Percentiles rank a stretch among this genome's conserved stretches.
Evolutionary conservation across 306 rosid genomes (phyloP).

Genomic region (Rosa lucieae): DNA sequence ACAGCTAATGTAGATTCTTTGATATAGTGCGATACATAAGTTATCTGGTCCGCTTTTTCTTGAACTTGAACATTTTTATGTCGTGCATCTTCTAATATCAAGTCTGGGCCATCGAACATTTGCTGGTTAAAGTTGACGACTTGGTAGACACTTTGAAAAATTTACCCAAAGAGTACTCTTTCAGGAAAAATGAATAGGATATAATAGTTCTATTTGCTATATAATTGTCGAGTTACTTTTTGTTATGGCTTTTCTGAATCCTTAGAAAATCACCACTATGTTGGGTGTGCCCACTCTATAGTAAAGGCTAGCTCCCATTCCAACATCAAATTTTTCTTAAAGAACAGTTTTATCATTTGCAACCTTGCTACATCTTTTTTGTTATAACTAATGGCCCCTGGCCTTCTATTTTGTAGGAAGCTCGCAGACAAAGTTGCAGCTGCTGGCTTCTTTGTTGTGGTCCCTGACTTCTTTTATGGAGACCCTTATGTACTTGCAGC

Average conservation of each 20-base stretch:
- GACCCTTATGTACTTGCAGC: conserved; percentile 49
- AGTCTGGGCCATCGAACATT: too few relatives aligned
- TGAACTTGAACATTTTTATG: not conserved
- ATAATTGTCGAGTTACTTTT: not conserved
- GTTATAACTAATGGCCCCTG: not conserved
- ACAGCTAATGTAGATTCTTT: not conserved
- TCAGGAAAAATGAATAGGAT: not conserved
- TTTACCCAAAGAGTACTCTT: too few relatives aligned
- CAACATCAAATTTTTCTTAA: not conserved
- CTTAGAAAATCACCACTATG: not conserved
- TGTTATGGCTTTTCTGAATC: not conserved
- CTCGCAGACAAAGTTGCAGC: conserved; percentile 57
- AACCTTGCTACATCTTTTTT: not conserved
- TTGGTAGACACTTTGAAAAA: too few relatives aligned
- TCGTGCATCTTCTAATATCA: not conserved
- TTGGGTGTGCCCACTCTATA: not conserved
- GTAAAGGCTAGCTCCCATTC: not conserved
- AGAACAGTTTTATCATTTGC: not conserved
- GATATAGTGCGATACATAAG: not conserved
- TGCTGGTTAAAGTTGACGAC: too few relatives aligned
- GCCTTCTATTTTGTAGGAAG: conserved; percentile 12
- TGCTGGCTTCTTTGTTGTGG: conserved; percentile 54
- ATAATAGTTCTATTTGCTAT: not conserved
- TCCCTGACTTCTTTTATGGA: conserved; percentile 60
- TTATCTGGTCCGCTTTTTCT: not conserved